Conservation (phyloP, 140 eudicot species). For the Stevia rebaudiana region DNA sequence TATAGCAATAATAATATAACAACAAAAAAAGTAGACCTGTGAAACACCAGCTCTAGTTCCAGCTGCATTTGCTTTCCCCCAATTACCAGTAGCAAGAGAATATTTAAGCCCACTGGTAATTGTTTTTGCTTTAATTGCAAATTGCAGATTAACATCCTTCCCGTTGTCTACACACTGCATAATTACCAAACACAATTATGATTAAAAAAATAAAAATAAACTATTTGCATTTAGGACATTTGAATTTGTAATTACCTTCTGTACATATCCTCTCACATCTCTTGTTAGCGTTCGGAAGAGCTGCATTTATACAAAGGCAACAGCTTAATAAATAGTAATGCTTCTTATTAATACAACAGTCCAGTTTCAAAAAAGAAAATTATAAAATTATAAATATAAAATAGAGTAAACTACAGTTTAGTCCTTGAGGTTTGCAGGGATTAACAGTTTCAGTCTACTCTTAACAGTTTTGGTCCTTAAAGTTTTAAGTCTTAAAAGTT, state of each 20-base stretch:
- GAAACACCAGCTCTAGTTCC: conserved; percentile 99
- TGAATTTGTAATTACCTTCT: conserved; percentile 43
- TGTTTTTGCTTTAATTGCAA: conserved; percentile 96
- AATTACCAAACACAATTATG: background rate
- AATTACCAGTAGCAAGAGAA: conserved; percentile 96
- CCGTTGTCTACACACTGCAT: conserved; percentile 88
- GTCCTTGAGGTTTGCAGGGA: too few species aligned
- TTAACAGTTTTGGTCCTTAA: too few species aligned
- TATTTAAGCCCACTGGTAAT: conserved; percentile 95
- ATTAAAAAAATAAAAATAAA: too few species aligned
- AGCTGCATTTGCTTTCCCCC: conserved; percentile 99
- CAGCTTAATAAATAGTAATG: conserved; percentile 16
- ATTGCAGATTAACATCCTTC: conserved; percentile 87
- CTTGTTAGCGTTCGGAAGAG: conserved; percentile 79
- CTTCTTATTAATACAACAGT: background rate
- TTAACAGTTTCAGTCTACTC: too few species aligned
- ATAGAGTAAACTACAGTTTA: too few species aligned
- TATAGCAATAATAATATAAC: background rate
- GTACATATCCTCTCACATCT: conserved; percentile 86
- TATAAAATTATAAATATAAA: background rate
- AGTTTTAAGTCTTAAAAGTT: too few species aligned
- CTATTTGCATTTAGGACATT: background rate
- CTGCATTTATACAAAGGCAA: conserved; percentile 33
- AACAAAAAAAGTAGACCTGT: conserved; percentile 40
- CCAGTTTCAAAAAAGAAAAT: background rate